Percentiles rank a stretch among this genome's conserved stretches.
phyloP scores from a whole-genome alignment of 148 eudicot genomes.

The Cornus controversa region DNA sequence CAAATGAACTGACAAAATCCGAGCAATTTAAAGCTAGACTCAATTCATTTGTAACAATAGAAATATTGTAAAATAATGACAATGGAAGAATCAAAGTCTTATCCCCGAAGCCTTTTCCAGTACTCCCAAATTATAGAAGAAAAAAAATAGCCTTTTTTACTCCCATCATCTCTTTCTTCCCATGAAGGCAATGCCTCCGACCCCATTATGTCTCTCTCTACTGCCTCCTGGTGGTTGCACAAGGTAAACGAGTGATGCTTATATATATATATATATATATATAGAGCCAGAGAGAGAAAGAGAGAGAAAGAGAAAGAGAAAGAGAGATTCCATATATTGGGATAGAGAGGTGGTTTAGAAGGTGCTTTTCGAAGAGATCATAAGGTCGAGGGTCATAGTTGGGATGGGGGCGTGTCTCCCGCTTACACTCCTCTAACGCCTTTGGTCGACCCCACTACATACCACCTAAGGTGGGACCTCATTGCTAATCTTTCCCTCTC shows the following conservation, averaged over 20 bases:
- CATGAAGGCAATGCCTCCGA: slow-evolving; percentile 22
- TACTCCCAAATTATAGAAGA: too few species aligned
- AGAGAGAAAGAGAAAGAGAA: slow-evolving; percentile 8
- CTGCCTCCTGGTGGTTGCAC: slow-evolving; percentile 8
- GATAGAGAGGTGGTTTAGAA: slow-evolving; percentile 28
- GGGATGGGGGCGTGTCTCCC: slow-evolving; percentile 23
- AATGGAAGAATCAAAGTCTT: background rate
- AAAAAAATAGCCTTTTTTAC: background rate
- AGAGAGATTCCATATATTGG: slow-evolving; percentile 11
- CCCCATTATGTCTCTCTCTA: slow-evolving; percentile 10
- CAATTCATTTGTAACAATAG: too few species aligned
- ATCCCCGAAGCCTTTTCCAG: background rate
- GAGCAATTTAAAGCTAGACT: too few species aligned
- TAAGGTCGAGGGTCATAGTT: slow-evolving; percentile 49
- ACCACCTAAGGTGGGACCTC: background rate
- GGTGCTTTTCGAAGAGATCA: slow-evolving; percentile 39
- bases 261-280: too few species aligned
- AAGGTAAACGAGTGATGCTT: background rate
- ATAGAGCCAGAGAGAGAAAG: background rate
- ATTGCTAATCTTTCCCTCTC: background rate
- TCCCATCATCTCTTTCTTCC: slow-evolving; percentile 11
- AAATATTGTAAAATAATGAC: background rate
- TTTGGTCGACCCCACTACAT: slow-evolving; percentile 11
- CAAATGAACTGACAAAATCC: too few species aligned
- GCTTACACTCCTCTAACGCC: slow-evolving; percentile 7